Evolutionary conservation across 1,284 basidiomycete genomes (phyloP).

Genomic region (Afroboletus lepidellus): DNA sequence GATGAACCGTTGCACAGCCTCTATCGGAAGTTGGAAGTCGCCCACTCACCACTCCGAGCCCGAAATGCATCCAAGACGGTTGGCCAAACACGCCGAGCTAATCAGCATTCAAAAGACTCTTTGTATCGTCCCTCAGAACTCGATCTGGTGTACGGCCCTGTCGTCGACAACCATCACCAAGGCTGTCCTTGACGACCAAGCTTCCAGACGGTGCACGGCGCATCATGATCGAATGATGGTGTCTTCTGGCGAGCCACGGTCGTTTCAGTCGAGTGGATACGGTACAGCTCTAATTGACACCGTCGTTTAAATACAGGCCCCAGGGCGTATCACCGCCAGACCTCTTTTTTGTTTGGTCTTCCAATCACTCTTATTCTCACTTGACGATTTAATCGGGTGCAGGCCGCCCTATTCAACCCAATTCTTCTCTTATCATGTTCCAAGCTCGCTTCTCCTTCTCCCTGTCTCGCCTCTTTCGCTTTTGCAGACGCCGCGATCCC

Average conservation of each 20-base stretch:
- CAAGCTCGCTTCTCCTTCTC: constrained; percentile 13
- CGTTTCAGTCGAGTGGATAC: not conserved
- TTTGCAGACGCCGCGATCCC: constrained; percentile 9
- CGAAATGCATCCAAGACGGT: not conserved
- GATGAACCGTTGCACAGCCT: no score
- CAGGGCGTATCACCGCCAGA: not conserved
- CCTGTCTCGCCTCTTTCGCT: constrained; percentile 19
- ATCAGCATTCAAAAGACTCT: not conserved
- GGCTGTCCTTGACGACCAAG: constrained; percentile 4
- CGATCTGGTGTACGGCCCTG: not conserved
- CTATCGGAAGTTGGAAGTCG: no score
- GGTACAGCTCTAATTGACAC: not conserved
- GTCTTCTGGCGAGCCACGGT: not conserved
- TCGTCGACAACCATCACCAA: not conserved
- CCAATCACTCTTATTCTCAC: not conserved
- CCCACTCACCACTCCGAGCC: not conserved
- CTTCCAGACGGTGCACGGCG: not conserved
- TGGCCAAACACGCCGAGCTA: not conserved
- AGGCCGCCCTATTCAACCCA: constrained; percentile 9
- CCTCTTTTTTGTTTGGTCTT: not conserved
- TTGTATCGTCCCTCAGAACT: not conserved
- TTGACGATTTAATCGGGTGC: constrained; percentile 12
- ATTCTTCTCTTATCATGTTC: constrained; percentile 14
- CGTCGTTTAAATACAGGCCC: constrained; percentile 3
- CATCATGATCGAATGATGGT: constrained; percentile 1